Evolutionary conservation across 108 stramenopile species (phyloP).

Genomic region (Craspedostauros australis): DNA sequence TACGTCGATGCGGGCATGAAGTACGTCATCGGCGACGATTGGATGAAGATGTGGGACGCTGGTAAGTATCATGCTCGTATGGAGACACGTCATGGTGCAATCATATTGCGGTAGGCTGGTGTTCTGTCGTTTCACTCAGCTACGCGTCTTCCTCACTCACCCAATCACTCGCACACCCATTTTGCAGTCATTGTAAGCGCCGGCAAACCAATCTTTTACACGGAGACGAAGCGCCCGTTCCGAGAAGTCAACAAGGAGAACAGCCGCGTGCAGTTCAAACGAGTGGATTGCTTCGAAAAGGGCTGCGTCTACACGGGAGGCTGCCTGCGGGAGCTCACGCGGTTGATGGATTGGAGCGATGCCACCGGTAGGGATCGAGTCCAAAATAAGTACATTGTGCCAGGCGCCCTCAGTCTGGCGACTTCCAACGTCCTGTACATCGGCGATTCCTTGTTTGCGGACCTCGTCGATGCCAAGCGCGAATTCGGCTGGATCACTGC

Average conservation of each 20-base stretch:
- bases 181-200: slow-evolving; percentile 73
- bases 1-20: slow-evolving; percentile 93
- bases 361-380: slow-evolving; percentile 3
- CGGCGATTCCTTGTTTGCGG: slow-evolving; percentile 96
- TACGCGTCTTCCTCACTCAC: no score
- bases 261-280: slow-evolving; percentile 55
- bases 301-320: slow-evolving; percentile 77
- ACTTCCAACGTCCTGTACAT: slow-evolving; percentile 87
- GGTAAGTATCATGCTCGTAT: slow-evolving; percentile 22
- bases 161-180: not conserved
- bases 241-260: slow-evolving; percentile 66
- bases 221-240: slow-evolving; percentile 75
- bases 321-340: slow-evolving; percentile 65
- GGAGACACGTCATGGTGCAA: no score
- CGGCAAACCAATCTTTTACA: slow-evolving; percentile 93
- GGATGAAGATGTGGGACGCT: slow-evolving; percentile 81
- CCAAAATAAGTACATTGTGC: no score
- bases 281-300: slow-evolving; percentile 43
- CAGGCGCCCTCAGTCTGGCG: slow-evolving; percentile 36
- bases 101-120: no score
- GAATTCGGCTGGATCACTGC: slow-evolving; percentile 88
- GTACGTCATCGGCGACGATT: slow-evolving; percentile 83
- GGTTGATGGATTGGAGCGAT: slow-evolving; percentile 50
- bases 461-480: slow-evolving; percentile 93
- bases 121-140: no score